Percentiles rank a stretch among this genome's conserved stretches.
phyloP scores from a whole-genome alignment of 2,329 filamentous ascomycete species.

The Cylindrodendrum hubeiense region DNA sequence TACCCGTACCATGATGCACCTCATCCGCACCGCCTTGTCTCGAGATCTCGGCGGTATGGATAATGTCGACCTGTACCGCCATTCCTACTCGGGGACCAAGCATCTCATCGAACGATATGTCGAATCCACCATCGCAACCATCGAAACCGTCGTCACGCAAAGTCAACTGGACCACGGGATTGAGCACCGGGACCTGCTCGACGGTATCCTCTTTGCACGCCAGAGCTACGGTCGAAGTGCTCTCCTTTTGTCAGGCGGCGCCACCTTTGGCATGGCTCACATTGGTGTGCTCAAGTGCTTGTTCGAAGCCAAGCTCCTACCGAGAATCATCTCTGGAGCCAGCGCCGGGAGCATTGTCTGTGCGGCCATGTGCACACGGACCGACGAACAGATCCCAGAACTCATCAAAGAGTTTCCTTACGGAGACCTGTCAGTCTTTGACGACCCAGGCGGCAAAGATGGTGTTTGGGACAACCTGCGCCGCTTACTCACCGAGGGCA shows the following conservation, averaged over 20 bases:
- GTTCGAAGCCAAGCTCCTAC: constrained; percentile 80
- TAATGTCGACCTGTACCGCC: constrained; percentile 83
- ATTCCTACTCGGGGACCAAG: constrained; percentile 89
- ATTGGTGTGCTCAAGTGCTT: constrained; percentile 88
- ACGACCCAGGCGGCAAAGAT: constrained; percentile 69
- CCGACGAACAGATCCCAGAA: constrained; percentile 81
- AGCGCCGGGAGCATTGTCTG: constrained; percentile 91
- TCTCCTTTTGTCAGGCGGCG: constrained; percentile 85
- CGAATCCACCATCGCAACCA: constrained; percentile 79
- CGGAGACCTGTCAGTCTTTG: constrained; percentile 86
- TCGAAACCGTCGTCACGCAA: constrained; percentile 77
- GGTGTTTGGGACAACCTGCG: constrained; percentile 76
- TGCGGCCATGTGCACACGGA: constrained; percentile 81
- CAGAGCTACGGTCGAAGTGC: constrained; percentile 90
- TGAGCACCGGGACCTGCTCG: constrained; percentile 71
- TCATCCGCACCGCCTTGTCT: constrained; percentile 83
- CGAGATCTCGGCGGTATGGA: constrained; percentile 90
- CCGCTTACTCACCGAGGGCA: constrained; percentile 83
- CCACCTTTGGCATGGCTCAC: constrained; percentile 92
- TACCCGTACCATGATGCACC: constrained; percentile 80
- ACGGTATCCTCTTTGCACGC: constrained; percentile 77
- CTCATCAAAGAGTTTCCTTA: constrained; percentile 79
- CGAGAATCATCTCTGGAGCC: constrained; percentile 88
- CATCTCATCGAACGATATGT: constrained; percentile 89
- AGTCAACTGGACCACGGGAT: constrained; percentile 65